These are phyloP conservation scores for Annulohypoxylon truncatum DNA, from an alignment of 2,329 filamentous ascomycete genomes.

Conservation along the genomic window DNA sequence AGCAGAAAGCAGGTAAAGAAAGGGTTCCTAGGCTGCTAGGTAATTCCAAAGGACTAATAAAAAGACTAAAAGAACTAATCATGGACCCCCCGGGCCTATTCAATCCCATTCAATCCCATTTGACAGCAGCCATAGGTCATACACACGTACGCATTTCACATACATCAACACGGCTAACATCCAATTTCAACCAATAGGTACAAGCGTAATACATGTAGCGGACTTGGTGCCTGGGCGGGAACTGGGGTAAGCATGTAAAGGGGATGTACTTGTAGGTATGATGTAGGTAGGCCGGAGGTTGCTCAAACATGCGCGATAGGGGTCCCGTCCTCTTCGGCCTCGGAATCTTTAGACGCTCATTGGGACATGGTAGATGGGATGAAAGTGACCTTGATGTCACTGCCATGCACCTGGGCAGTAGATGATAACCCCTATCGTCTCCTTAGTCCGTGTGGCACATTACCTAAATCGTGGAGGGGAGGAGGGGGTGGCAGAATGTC, in stretches of 20 bases:
- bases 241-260: conserved; percentile 23
- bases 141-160: neutral
- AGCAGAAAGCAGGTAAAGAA: neutral
- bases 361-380: neutral
- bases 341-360: conserved; percentile 19
- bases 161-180: neutral
- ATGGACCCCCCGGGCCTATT: neutral
- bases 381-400: neutral
- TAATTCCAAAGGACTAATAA: neutral
- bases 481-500: conserved; percentile 7
- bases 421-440: conserved; percentile 7
- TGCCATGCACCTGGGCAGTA: neutral
- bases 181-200: conserved; percentile 6
- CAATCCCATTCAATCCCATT: neutral
- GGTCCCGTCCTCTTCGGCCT: conserved; percentile 12
- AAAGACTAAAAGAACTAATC: neutral
- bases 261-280: neutral
- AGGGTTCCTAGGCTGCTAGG: neutral
- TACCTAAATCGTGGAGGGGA: neutral
- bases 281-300: conserved; percentile 16
- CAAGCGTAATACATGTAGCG: conserved; percentile 13
- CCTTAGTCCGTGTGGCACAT: neutral
- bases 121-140: conserved; percentile 2
- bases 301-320: conserved; percentile 29
- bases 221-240: conserved; percentile 19